Conservation (phyloP, 768 basidiomycete species). For the Leccinum variicolor region DNA sequence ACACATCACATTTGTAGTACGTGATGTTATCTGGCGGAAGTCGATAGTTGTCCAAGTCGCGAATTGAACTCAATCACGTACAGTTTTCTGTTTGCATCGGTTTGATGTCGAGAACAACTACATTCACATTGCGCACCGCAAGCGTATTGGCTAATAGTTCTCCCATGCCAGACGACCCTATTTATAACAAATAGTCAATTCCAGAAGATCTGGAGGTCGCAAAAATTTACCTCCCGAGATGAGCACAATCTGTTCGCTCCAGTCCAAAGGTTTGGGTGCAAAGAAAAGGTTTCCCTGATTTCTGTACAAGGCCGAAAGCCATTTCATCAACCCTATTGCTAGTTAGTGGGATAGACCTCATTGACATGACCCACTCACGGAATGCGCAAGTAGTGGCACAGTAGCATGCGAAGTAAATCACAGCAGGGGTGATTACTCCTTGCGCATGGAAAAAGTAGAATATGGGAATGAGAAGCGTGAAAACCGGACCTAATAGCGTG, state of each 20-base stretch:
- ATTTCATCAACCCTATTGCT: constrained; percentile 59
- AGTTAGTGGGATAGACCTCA: constrained; percentile 1
- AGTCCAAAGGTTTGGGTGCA: constrained; percentile 61
- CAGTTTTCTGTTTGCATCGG: constrained; percentile 76
- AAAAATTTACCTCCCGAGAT: constrained; percentile 79
- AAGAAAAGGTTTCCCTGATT: constrained; percentile 69
- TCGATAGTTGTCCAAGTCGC: not conserved
- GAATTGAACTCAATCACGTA: constrained; percentile 32
- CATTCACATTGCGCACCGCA: constrained; percentile 74
- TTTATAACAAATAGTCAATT: not conserved
- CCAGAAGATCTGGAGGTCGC: not conserved
- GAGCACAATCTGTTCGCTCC: constrained; percentile 87
- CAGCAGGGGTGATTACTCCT: constrained; percentile 45
- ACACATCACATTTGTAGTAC: constrained; percentile 91
- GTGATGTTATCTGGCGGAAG: constrained; percentile 61
- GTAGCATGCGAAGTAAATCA: constrained; percentile 53
- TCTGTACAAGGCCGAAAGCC: constrained; percentile 70
- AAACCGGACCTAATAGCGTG: constrained; percentile 67
- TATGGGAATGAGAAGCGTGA: constrained; percentile 73
- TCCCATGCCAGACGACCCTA: constrained; percentile 88
- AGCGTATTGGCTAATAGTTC: constrained; percentile 85
- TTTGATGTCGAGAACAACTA: constrained; percentile 83
- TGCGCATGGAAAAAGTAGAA: constrained; percentile 74
- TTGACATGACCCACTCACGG: constrained; percentile 48
- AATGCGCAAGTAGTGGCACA: constrained; percentile 57